phyloP scores from a whole-genome alignment of 2,329 filamentous ascomycete genomes.

The Teratosphaeria nubilosa region DNA sequence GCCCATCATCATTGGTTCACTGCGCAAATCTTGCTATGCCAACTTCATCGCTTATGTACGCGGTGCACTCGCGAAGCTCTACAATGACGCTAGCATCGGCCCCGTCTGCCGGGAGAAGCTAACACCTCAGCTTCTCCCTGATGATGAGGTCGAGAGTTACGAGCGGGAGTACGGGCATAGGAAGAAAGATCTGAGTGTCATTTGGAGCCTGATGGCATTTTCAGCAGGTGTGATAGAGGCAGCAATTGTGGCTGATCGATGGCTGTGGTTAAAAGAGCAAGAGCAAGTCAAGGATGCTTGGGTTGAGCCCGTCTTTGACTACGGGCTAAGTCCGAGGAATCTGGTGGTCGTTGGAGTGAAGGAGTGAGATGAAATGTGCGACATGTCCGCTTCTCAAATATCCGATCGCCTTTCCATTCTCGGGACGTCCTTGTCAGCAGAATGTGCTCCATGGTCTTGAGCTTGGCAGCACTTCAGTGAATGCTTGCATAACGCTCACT shows the following conservation, averaged over 20 bases:
- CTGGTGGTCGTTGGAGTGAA: conserved; percentile 89
- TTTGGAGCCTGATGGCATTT: conserved; percentile 96
- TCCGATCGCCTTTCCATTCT: background rate
- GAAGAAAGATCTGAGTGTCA: conserved; percentile 72
- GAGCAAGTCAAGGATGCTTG: conserved; percentile 60
- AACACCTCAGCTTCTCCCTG: conserved; percentile 48
- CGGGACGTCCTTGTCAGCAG: background rate
- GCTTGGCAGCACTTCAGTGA: too few relatives aligned
- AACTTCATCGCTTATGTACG: conserved; percentile 69
- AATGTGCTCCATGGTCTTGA: too few relatives aligned
- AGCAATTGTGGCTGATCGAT: conserved; percentile 81
- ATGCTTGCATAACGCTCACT: too few relatives aligned
- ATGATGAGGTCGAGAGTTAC: conserved; percentile 66
- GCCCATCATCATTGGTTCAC: conserved; percentile 75
- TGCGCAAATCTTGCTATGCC: conserved; percentile 69
- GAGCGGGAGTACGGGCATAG: conserved; percentile 52
- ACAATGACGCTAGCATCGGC: conserved; percentile 49
- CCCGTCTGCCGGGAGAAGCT: conserved; percentile 45
- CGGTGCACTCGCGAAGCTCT: conserved; percentile 68
- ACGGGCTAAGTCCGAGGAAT: conserved; percentile 74
- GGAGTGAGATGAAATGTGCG: conserved; percentile 23
- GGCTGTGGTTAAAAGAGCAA: conserved; percentile 77
- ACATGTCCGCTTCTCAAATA: background rate
- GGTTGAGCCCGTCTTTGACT: conserved; percentile 93
- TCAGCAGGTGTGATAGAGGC: conserved; percentile 83